These are phyloP conservation scores for Eremothecium coryli DNA, from an alignment of 1,139 yeast genomes.

Conservation along the genomic window DNA sequence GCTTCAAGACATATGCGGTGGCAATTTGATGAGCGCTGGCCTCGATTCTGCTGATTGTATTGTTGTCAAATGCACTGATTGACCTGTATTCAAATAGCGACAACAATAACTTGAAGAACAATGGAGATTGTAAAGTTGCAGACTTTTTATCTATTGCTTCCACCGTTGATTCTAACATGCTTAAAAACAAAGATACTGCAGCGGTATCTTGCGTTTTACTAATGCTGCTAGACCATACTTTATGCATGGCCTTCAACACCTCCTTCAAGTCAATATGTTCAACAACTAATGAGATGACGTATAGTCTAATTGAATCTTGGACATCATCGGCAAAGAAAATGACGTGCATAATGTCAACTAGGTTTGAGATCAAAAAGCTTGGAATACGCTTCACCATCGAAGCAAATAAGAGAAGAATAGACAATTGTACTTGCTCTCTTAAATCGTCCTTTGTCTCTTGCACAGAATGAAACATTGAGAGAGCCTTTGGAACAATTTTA, in stretches of 20 bases:
- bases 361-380: conserved; percentile 65
- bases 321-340: conserved; percentile 51
- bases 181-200: conserved; percentile 63
- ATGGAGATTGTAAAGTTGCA: conserved; percentile 61
- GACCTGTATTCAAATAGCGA: conserved; percentile 64
- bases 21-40: conserved; percentile 66
- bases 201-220: conserved; percentile 34
- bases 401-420: conserved; percentile 64
- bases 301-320: conserved; percentile 50
- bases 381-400: conserved; percentile 78
- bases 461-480: conserved; percentile 46
- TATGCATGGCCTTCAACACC: conserved; percentile 52
- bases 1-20: conserved; percentile 70
- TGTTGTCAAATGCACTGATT: conserved; percentile 49
- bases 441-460: conserved; percentile 27
- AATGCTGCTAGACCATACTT: conserved; percentile 52
- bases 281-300: conserved; percentile 55
- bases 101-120: conserved; percentile 61
- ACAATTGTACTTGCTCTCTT: conserved; percentile 42
- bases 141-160: conserved; percentile 64
- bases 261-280: conserved; percentile 60
- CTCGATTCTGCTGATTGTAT: conserved; percentile 75
- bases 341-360: conserved; percentile 51
- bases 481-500: conserved; percentile 67
- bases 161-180: conserved; percentile 53